phyloP scores from a whole-genome alignment of 768 basidiomycete species.

The Mycena amicta region DNA sequence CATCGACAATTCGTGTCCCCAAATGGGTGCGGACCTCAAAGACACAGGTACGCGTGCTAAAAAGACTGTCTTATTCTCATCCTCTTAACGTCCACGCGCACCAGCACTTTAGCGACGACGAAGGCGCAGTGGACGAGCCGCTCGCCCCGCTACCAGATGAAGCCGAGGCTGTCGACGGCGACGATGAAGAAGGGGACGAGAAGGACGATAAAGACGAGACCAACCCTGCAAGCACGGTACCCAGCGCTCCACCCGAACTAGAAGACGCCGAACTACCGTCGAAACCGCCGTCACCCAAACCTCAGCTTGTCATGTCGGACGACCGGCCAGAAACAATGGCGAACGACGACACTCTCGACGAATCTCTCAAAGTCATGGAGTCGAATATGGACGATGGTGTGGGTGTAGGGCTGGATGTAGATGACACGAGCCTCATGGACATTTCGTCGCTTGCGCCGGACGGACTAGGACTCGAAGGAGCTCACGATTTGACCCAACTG shows the following conservation, averaged over 20 bases:
- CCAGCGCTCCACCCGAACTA: constrained; percentile 24
- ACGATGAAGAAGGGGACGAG: constrained; percentile 69
- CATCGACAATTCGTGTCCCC: constrained; percentile 64
- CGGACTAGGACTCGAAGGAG: constrained; percentile 55
- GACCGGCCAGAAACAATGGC: constrained; percentile 40
- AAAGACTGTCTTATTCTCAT: no score
- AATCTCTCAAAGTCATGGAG: constrained; percentile 59
- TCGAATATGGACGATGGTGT: constrained; percentile 41
- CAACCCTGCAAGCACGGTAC: background rate
- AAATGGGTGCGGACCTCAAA: constrained; percentile 85
- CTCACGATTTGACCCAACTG: constrained; percentile 60
- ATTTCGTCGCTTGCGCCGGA: constrained; percentile 69
- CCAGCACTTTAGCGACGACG: constrained; percentile 89
- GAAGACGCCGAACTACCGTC: constrained; percentile 56
- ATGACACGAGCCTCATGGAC: constrained; percentile 55
- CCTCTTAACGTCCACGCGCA: no score
- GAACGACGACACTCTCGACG: constrained; percentile 47
- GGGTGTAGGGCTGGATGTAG: constrained; percentile 23
- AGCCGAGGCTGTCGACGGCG: constrained; percentile 72
- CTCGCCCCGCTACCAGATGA: constrained; percentile 80
- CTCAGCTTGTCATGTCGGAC: constrained; percentile 61
- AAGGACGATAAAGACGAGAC: constrained; percentile 17
- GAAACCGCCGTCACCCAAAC: constrained; percentile 69
- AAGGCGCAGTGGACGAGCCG: constrained; percentile 77
- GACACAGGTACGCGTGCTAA: constrained; percentile 60